Conservation (phyloP, 169 alveolate species). For the Theileria equi region DNA sequence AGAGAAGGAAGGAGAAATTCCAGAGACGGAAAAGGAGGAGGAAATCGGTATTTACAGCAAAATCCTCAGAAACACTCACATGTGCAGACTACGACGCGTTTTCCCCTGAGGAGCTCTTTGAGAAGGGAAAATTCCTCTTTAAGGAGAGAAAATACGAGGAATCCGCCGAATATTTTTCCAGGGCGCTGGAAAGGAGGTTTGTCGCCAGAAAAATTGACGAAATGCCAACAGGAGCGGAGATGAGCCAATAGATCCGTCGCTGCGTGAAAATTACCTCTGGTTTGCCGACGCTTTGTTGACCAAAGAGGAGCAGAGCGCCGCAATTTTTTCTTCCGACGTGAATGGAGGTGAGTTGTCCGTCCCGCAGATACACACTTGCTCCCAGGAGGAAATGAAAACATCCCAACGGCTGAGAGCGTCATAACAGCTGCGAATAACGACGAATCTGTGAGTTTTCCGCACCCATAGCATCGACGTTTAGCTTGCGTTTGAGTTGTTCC, state of each 20-base stretch:
- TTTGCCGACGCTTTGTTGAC: slow-evolving; percentile 62
- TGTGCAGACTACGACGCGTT: slow-evolving; percentile 30
- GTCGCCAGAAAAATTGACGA: background rate
- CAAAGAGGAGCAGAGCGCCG: slow-evolving; percentile 58
- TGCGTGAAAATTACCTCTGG: slow-evolving; percentile 64
- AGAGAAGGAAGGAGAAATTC: background rate
- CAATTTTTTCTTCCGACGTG: slow-evolving; percentile 25
- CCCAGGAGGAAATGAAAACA: slow-evolving; percentile 23
- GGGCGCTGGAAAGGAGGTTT: slow-evolving; percentile 54
- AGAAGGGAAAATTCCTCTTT: slow-evolving; percentile 38
- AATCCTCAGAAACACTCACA: background rate
- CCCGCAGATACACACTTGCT: background rate
- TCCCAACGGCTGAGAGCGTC: slow-evolving; percentile 46
- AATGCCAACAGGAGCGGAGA: slow-evolving; percentile 12
- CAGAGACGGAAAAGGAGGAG: slow-evolving; percentile 21
- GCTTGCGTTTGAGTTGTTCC: slow-evolving; percentile 63
- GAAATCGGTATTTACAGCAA: slow-evolving; percentile 5
- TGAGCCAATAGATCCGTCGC: slow-evolving; percentile 30
- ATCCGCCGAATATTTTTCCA: slow-evolving; percentile 57
- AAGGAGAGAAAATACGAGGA: slow-evolving; percentile 44
- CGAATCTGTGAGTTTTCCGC: too few species aligned
- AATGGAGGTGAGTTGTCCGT: slow-evolving; percentile 15
- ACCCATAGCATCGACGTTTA: background rate
- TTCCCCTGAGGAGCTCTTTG: slow-evolving; percentile 50
- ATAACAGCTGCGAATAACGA: slow-evolving; percentile 18